Conservation (phyloP, 1,284 basidiomycete genomes). For the Porodaedalea pini region DNA sequence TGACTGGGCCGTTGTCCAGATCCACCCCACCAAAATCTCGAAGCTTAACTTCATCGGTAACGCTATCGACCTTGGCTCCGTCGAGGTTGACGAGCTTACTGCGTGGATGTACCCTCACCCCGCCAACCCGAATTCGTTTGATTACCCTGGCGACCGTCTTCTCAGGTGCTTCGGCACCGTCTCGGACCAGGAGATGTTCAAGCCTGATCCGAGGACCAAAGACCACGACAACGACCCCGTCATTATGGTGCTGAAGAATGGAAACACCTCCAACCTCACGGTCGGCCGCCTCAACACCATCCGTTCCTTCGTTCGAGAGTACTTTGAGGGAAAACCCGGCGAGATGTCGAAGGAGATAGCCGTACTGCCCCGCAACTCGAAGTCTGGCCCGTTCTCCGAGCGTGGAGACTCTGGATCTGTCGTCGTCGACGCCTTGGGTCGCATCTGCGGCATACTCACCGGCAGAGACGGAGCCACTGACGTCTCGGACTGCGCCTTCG, state of each 20-base stretch:
- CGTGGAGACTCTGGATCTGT: constrained; percentile 33
- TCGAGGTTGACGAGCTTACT: constrained; percentile 6
- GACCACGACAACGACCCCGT: constrained; percentile 29
- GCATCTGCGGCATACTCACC: constrained; percentile 33
- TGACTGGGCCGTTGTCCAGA: constrained; percentile 35
- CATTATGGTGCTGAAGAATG: constrained; percentile 34
- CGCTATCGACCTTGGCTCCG: constrained; percentile 28
- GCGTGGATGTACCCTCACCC: constrained; percentile 24
- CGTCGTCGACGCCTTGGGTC: constrained; percentile 30
- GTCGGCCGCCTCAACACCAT: constrained; percentile 34
- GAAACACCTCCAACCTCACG: constrained; percentile 32
- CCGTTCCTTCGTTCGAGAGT: constrained; percentile 29
- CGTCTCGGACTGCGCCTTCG: constrained; percentile 25
- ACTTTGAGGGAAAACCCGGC: constrained; percentile 10
- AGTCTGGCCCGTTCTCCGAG: constrained; percentile 30
- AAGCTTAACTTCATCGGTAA: constrained; percentile 28
- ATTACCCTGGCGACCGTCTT: constrained; percentile 27
- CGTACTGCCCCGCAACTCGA: constrained; percentile 26
- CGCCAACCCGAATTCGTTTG: constrained; percentile 21
- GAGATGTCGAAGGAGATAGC: constrained; percentile 28
- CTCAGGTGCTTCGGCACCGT: constrained; percentile 28
- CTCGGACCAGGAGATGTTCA: constrained; percentile 29
- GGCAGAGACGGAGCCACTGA: constrained; percentile 25
- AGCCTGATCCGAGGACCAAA: constrained; percentile 25
- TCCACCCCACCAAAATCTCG: constrained; percentile 32